Conservation (phyloP, 768 basidiomycete species). For the Trametes meyenii region DNA sequence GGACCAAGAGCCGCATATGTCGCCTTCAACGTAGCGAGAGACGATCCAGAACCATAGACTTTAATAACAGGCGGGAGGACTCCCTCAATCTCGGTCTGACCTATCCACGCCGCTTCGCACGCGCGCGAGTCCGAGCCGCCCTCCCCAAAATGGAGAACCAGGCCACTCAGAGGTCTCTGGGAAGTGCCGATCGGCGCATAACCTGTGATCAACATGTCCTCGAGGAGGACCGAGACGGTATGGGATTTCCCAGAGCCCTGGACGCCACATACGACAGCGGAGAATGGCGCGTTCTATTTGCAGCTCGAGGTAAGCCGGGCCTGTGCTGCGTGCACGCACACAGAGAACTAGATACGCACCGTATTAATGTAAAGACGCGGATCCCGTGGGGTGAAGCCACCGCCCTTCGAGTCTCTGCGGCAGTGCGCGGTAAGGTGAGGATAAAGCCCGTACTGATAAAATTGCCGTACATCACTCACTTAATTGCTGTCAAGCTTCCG, state of each 20-base stretch:
- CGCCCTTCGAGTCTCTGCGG: constrained; percentile 29
- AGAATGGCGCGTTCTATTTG: constrained; percentile 69
- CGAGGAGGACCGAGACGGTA: constrained; percentile 66
- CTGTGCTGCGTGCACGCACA: neutral
- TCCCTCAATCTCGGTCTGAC: constrained; percentile 31
- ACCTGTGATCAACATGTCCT: constrained; percentile 67
- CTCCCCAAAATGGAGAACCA: constrained; percentile 73
- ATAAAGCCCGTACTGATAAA: no score
- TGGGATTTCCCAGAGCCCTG: constrained; percentile 81
- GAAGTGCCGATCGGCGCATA: constrained; percentile 52
- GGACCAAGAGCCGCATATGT: constrained; percentile 31
- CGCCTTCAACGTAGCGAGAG: neutral
- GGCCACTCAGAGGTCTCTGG: constrained; percentile 57
- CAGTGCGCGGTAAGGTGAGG: neutral
- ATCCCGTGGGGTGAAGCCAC: constrained; percentile 42
- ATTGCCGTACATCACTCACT: neutral
- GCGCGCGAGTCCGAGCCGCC: constrained; percentile 60
- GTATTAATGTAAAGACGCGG: constrained; percentile 69
- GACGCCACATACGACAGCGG: constrained; percentile 74
- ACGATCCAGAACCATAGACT: neutral
- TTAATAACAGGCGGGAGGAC: constrained; percentile 38
- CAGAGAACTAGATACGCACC: constrained; percentile 35
- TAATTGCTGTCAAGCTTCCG: constrained; percentile 36
- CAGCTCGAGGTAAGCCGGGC: neutral
- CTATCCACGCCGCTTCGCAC: constrained; percentile 64